Evolutionary conservation across 129 eudicot species (phyloP).

Genomic region (Logfia minima): DNA sequence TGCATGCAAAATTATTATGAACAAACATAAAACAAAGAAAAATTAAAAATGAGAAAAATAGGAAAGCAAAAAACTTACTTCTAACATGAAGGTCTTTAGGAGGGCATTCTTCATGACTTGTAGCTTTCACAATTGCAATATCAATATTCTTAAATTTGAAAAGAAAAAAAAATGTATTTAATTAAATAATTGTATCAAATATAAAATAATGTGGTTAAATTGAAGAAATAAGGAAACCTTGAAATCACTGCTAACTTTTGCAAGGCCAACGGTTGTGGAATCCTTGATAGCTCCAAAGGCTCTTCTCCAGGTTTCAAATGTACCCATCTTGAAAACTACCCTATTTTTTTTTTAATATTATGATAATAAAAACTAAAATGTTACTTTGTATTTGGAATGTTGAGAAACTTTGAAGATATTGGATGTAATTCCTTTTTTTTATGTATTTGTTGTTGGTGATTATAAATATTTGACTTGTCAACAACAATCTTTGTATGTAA

Average conservation of each 20-base stretch:
- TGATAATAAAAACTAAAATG: slow-evolving; percentile 5
- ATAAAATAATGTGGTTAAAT: background rate
- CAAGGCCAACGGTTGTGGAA: slow-evolving; percentile 81
- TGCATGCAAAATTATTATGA: background rate
- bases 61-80: slow-evolving; percentile 45
- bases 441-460: slow-evolving; percentile 1
- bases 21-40: background rate
- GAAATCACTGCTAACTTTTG: slow-evolving; percentile 86
- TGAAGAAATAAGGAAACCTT: slow-evolving; percentile 49
- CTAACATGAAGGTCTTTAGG: slow-evolving; percentile 84
- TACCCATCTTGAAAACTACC: slow-evolving; percentile 39
- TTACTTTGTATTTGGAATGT: too few species aligned
- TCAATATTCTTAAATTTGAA: slow-evolving; percentile 61
- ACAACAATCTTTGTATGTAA: background rate
- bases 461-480: background rate
- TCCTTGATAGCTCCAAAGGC: slow-evolving; percentile 95
- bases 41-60: background rate
- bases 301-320: slow-evolving; percentile 73
- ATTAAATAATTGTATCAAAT: background rate
- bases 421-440: slow-evolving; percentile 1
- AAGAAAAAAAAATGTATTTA: background rate
- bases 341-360: background rate
- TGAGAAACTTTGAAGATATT: background rate
- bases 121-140: slow-evolving; percentile 85
- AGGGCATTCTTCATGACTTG: slow-evolving; percentile 84